A percentile compares a stretch with the other conserved stretches of the same genome.
phyloP scores from a whole-genome alignment of 2,329 filamentous ascomycete genomes.

The Cercospora sesami region DNA sequence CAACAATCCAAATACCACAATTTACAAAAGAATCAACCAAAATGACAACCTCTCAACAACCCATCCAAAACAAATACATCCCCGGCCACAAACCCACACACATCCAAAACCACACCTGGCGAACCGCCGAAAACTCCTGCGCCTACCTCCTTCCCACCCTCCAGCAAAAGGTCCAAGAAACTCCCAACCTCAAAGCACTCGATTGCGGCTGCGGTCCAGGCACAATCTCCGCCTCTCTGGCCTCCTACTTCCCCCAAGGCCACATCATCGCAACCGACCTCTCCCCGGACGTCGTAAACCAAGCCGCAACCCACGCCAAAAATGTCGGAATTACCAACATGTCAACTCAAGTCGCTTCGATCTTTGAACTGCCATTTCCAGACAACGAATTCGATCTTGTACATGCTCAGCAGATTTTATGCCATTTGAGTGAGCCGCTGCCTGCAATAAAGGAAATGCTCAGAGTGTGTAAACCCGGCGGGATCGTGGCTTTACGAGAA shows the following conservation, averaged over 20 bases:
- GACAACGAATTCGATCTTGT: constrained; percentile 61
- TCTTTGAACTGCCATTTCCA: constrained; percentile 42
- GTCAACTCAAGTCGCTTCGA: constrained; percentile 40
- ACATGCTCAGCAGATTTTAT: constrained; percentile 59
- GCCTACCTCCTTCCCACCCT: constrained; percentile 39
- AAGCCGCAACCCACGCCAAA: constrained; percentile 42
- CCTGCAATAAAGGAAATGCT: constrained; percentile 56
- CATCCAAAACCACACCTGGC: constrained; percentile 47
- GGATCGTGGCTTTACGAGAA: constrained; percentile 54
- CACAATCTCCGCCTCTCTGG: constrained; percentile 50
- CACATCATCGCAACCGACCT: constrained; percentile 49
- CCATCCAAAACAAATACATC: constrained; percentile 36
- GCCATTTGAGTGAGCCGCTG: constrained; percentile 56
- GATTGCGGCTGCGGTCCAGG: constrained; percentile 53
- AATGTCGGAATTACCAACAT: constrained; percentile 43
- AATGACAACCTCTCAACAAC: constrained; percentile 3
- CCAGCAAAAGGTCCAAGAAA: constrained; percentile 22
- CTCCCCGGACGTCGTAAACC: constrained; percentile 45
- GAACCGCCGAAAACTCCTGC: constrained; percentile 48
- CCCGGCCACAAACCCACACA: constrained; percentile 46
- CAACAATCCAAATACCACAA: not conserved
- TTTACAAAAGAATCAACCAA: not conserved
- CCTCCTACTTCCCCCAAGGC: constrained; percentile 46
- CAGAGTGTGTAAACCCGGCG: constrained; percentile 54
- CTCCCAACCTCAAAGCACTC: constrained; percentile 42